phyloP scores from a whole-genome alignment of 495 filamentous ascomycete genomes.

The Xylaria telfairii region DNA sequence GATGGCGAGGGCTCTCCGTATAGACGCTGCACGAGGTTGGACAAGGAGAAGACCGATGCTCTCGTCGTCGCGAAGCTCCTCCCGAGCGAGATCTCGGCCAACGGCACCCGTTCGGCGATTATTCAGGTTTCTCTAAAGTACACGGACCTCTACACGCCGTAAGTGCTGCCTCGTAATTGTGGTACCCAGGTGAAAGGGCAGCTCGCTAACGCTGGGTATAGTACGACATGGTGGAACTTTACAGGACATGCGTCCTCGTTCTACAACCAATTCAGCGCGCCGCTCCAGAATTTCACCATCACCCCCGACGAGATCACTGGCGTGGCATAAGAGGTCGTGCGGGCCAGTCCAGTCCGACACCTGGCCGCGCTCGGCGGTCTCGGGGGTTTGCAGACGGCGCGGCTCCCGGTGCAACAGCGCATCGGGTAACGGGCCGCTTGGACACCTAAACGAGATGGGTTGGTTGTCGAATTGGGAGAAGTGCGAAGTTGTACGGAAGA shows the following conservation, averaged over 20 bases:
- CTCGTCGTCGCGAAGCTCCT: conserved; percentile 38
- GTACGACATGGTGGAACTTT: conserved; percentile 43
- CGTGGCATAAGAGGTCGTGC: conserved; percentile 33
- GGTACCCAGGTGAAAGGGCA: not conserved
- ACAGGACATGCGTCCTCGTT: conserved; percentile 37
- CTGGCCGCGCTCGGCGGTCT: conserved; percentile 1
- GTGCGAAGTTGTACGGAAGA: conserved; percentile 15
- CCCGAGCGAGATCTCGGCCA: conserved; percentile 22
- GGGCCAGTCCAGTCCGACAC: conserved; percentile 27
- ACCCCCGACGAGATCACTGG: conserved; percentile 35
- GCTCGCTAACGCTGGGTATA: conserved; percentile 20
- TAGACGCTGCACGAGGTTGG: conserved; percentile 28
- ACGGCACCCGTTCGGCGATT: conserved; percentile 30
- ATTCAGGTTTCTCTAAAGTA: conserved; percentile 39
- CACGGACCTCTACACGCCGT: conserved; percentile 31
- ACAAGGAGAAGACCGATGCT: conserved; percentile 27
- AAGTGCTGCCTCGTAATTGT: conserved; percentile 22
- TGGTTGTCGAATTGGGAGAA: not conserved
- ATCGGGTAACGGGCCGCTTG: conserved; percentile 20
- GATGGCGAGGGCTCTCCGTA: conserved; percentile 36
- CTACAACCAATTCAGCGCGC: conserved; percentile 36
- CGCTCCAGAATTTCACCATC: conserved; percentile 40
- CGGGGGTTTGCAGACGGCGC: conserved; percentile 23
- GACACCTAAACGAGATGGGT: conserved; percentile 25
- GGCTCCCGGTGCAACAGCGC: conserved; percentile 19